These are phyloP conservation scores for Syzygium oleosum DNA, from an alignment of 345 rosid genomes.

Conservation along the genomic window DNA sequence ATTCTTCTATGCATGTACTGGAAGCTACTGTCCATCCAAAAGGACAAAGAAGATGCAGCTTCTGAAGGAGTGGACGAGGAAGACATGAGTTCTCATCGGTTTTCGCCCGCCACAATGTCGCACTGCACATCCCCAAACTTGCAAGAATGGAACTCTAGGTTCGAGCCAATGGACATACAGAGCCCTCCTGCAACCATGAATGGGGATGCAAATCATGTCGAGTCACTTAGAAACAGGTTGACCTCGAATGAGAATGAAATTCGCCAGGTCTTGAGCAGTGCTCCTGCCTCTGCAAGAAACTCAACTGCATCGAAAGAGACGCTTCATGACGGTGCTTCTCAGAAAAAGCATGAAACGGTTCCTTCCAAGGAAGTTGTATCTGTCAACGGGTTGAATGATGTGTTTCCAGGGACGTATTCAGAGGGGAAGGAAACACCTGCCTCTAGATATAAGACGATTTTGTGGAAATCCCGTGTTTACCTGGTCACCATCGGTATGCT, in stretches of 20 bases:
- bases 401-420: background rate
- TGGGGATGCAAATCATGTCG: slow-evolving; percentile 6
- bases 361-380: slow-evolving; percentile 3
- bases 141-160: slow-evolving; percentile 25
- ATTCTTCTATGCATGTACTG: slow-evolving; percentile 65
- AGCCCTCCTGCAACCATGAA: slow-evolving; percentile 7
- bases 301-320: slow-evolving; percentile 38
- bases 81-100: slow-evolving; percentile 50
- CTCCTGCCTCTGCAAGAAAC: slow-evolving; percentile 17
- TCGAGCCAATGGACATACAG: slow-evolving; percentile 17
- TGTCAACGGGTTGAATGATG: background rate
- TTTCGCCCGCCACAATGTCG: slow-evolving; percentile 63
- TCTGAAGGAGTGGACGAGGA: slow-evolving; percentile 35
- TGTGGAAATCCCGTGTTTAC: slow-evolving; percentile 60
- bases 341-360: slow-evolving; percentile 11
- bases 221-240: slow-evolving; percentile 35
- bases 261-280: background rate
- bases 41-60: slow-evolving; percentile 41
- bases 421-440: slow-evolving; percentile 11
- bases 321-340: slow-evolving; percentile 1
- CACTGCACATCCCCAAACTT: slow-evolving; percentile 31
- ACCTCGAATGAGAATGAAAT: slow-evolving; percentile 36
- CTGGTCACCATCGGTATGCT: slow-evolving; percentile 61
- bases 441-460: slow-evolving; percentile 34
- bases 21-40: slow-evolving; percentile 47